Conservation (phyloP, 2,329 filamentous ascomycete species). For the Fusarium dimerum region DNA sequence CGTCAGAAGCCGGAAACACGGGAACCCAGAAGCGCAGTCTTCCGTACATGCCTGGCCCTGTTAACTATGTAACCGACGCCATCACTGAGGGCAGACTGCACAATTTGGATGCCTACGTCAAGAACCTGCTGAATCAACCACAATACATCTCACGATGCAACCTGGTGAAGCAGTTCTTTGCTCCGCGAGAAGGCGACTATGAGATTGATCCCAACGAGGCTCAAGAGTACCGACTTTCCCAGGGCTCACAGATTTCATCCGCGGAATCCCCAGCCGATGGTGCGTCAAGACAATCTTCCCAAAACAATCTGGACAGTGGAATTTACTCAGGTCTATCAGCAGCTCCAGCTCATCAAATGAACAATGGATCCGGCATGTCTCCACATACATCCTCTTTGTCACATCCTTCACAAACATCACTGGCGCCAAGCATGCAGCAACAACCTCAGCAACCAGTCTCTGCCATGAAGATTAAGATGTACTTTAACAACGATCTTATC, state of each 20-base stretch:
- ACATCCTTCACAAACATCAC: slow-evolving; percentile 47
- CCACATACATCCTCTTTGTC: slow-evolving; percentile 28
- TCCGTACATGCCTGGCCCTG: slow-evolving; percentile 97
- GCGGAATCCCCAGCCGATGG: slow-evolving; percentile 61
- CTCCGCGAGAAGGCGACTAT: slow-evolving; percentile 86
- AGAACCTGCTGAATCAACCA: slow-evolving; percentile 82
- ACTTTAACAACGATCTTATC: slow-evolving; percentile 88
- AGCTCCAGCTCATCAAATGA: slow-evolving; percentile 43
- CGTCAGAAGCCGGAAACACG: slow-evolving; percentile 87
- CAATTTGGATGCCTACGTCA: slow-evolving; percentile 94
- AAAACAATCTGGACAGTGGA: slow-evolving; percentile 61
- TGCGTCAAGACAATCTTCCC: slow-evolving; percentile 65
- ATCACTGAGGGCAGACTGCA: slow-evolving; percentile 92
- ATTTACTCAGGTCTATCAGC: slow-evolving; percentile 56
- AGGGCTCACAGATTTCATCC: slow-evolving; percentile 67
- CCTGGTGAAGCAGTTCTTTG: slow-evolving; percentile 88
- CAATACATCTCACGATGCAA: slow-evolving; percentile 81
- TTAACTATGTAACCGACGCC: slow-evolving; percentile 96
- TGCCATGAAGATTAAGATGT: slow-evolving; percentile 91
- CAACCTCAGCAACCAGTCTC: slow-evolving; percentile 40
- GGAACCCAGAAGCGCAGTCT: slow-evolving; percentile 77
- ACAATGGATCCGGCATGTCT: slow-evolving; percentile 34
- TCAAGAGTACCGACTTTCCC: slow-evolving; percentile 77
- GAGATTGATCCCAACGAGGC: slow-evolving; percentile 81
- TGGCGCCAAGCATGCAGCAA: slow-evolving; percentile 49